A percentile compares a stretch with the other conserved stretches of the same genome.
These are phyloP conservation scores for Pseudotulostoma volvatum DNA, from an alignment of 495 filamentous ascomycete genomes.

Conservation along the genomic window DNA sequence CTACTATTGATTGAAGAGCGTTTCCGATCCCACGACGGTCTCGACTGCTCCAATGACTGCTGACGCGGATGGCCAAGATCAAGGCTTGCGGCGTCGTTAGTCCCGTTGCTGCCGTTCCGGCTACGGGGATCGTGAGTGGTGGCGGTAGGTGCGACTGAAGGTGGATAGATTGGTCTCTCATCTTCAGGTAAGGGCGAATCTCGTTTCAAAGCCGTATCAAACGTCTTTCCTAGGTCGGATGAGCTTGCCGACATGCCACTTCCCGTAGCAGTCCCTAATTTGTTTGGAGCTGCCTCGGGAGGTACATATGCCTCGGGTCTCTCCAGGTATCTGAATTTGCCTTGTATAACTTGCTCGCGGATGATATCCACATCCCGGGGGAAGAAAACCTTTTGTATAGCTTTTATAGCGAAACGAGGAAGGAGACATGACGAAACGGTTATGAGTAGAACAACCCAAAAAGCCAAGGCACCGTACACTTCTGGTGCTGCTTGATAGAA, in stretches of 20 bases:
- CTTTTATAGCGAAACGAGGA: slow-evolving; percentile 72
- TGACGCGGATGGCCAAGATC: slow-evolving; percentile 20
- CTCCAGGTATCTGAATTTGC: slow-evolving; percentile 60
- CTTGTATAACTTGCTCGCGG: slow-evolving; percentile 71
- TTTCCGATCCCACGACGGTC: slow-evolving; percentile 66
- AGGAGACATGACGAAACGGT: slow-evolving; percentile 65
- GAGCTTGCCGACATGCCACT: slow-evolving; percentile 36
- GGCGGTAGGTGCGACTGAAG: slow-evolving; percentile 58
- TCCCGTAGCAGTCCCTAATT: slow-evolving; percentile 11
- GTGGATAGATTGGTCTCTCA: slow-evolving; percentile 76
- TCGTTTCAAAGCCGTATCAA: slow-evolving; percentile 37
- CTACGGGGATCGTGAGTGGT: slow-evolving; percentile 70
- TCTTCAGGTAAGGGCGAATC: slow-evolving; percentile 59
- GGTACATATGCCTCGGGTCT: slow-evolving; percentile 30
- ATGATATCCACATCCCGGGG: slow-evolving; percentile 92
- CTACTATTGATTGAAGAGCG: slow-evolving; percentile 44
- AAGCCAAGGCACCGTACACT: slow-evolving; percentile 63
- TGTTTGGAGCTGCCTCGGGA: slow-evolving; percentile 11
- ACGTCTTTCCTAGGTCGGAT: slow-evolving; percentile 48
- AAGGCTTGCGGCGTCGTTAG: slow-evolving; percentile 63
- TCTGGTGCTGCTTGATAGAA: slow-evolving; percentile 70
- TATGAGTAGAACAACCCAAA: slow-evolving; percentile 69
- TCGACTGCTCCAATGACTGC: slow-evolving; percentile 48
- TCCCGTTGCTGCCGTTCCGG: slow-evolving; percentile 86
- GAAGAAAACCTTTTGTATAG: slow-evolving; percentile 80